A percentile compares a stretch with the other conserved stretches of the same genome.
phyloP scores from a whole-genome alignment of 116 monocot genomes.

The Iris pallida region DNA sequence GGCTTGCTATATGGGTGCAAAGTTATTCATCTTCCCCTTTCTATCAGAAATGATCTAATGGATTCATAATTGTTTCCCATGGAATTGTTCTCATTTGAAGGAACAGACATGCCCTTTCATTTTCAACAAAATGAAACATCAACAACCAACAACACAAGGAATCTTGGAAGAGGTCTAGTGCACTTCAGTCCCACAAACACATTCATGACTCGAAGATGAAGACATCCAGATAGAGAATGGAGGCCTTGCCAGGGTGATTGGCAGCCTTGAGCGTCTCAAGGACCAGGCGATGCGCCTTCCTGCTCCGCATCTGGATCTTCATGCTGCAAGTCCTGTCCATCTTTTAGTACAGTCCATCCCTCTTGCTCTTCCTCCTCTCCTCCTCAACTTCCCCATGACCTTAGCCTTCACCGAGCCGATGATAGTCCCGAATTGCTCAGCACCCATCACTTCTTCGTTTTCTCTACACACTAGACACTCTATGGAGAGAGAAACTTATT shows the following conservation, averaged over 20 bases:
- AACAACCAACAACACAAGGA: too few relatives aligned
- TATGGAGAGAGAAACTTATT: not conserved
- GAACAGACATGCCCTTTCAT: too few relatives aligned
- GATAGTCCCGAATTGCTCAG: constrained; percentile 1
- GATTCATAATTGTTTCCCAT: too few relatives aligned
- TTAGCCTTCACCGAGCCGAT: constrained; percentile 18
- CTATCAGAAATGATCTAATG: too few relatives aligned
- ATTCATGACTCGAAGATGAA: too few relatives aligned
- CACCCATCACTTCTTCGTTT: not conserved
- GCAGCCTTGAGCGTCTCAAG: constrained; percentile 17
- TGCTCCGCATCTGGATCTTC: constrained; percentile 13
- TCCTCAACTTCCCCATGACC: constrained; percentile 12
- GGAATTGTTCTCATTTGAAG: too few relatives aligned
- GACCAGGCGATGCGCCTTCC: constrained; percentile 13
- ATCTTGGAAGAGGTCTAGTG: too few relatives aligned
- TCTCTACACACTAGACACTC: not conserved
- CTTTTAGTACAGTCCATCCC: not conserved
- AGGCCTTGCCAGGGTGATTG: constrained; percentile 6
- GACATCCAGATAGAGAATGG: too few relatives aligned
- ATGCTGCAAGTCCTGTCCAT: constrained; percentile 21
- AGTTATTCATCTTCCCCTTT: too few relatives aligned
- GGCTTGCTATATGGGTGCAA: too few relatives aligned
- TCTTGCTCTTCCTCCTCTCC: not conserved
- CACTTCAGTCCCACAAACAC: too few relatives aligned
- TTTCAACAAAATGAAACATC: too few relatives aligned